These are phyloP conservation scores for Ophioceras dolichostomum DNA, from an alignment of 2,329 filamentous ascomycete species.

Conservation along the genomic window DNA sequence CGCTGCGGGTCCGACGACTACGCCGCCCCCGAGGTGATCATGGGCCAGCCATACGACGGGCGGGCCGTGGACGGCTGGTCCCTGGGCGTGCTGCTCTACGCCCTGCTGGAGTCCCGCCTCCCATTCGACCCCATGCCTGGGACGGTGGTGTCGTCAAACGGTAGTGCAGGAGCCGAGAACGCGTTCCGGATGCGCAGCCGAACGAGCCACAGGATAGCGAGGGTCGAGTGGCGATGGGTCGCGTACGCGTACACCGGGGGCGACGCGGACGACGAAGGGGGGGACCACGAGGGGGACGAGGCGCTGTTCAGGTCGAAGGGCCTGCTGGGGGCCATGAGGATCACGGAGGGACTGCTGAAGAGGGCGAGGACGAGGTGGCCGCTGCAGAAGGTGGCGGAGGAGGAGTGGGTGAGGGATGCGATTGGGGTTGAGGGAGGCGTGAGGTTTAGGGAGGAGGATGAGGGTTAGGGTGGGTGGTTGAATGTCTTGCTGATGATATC, in stretches of 20 bases:
- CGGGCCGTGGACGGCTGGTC: slow-evolving; percentile 91
- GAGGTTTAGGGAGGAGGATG: slow-evolving; percentile 45
- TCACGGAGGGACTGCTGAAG: slow-evolving; percentile 76
- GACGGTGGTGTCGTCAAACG: slow-evolving; percentile 23
- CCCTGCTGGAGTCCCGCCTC: slow-evolving; percentile 80
- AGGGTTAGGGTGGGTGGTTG: slow-evolving; percentile 37
- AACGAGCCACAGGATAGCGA: slow-evolving; percentile 86
- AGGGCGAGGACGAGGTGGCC: slow-evolving; percentile 69
- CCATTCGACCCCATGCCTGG: slow-evolving; percentile 86
- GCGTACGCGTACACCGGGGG: slow-evolving; percentile 74
- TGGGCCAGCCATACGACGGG: slow-evolving; percentile 90
- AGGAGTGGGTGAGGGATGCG: slow-evolving; percentile 65
- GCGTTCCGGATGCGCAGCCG: slow-evolving; percentile 64
- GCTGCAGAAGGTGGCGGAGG: slow-evolving; percentile 58
- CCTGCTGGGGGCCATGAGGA: slow-evolving; percentile 63
- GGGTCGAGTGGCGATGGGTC: slow-evolving; percentile 93
- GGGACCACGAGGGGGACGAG: slow-evolving; percentile 65
- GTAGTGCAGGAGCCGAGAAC: no score
- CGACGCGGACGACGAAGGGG: no score
- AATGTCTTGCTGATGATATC: slow-evolving; percentile 4
- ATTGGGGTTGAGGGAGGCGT: slow-evolving; percentile 55
- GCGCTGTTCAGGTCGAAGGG: slow-evolving; percentile 49
- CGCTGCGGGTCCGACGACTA: slow-evolving; percentile 96
- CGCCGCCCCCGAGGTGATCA: slow-evolving; percentile 88
- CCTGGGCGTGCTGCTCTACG: slow-evolving; percentile 83